Evolutionary conservation across 768 basidiomycete genomes (phyloP), one percentile per base, ranked within the genome.

Genomic region (Agrocybe praecox): DNA sequence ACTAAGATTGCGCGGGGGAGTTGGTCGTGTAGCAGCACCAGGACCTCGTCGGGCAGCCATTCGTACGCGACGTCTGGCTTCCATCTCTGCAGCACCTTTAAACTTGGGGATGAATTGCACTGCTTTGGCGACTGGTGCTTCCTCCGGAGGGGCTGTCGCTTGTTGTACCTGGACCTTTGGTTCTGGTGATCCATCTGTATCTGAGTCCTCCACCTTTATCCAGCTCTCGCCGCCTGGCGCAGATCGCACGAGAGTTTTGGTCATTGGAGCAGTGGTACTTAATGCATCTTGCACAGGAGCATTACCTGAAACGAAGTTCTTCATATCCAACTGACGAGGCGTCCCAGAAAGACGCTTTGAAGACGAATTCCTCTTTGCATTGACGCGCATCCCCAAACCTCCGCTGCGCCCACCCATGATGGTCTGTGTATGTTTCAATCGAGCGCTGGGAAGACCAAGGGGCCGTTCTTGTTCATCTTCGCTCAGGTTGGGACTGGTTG

Each of bases 1-100:
- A 46, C 66, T 71, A n/a, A 76, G 73, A 52, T 67, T 66, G 21
- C 72, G 67, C n/a, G 69, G 65, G 4, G 71, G 67, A n/a, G 70
- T 61, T n/a, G 70, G 72, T 32, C 67, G 62, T 1, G 67, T 57
- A 2, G 70, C 64, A 49, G 47, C 72, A 18, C 66, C 70, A 10
- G 75, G 76, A n/a, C 68, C 80, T 57, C 80, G 72, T 12, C 89
- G 82, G 5, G 87, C 87, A 40, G 82, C 83, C 76, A 94, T 83
- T 12, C 92, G 80, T 40, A 80, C 70, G 53, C 80, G 79, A 22
- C 92, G 73, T 15, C 91, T 77, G 4, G 80, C 84, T 60, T 92
- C 92, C 91, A 93, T 93, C 68, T 94, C 90, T n/a, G 84, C 91
- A 0, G 89, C 88, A 8, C 89, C 87, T 61, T 86, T 89, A 74